phyloP scores from a whole-genome alignment of 805 yeast species.

The Ogataea kodamae region DNA sequence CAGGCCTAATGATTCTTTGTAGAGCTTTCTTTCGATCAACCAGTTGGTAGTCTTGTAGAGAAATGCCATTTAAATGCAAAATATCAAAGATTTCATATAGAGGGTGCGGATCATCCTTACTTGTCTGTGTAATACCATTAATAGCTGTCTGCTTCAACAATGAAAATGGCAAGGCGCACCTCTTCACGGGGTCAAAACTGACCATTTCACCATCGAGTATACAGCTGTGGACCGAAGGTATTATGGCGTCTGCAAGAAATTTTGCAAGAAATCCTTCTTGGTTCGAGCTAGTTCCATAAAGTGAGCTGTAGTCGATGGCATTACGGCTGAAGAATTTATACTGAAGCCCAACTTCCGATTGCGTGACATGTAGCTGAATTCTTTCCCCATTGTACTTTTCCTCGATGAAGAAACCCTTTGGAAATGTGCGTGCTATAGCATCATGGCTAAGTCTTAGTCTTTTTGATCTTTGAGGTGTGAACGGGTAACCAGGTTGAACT shows the following conservation, averaged over 20 bases:
- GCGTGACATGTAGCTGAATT: conserved; percentile 65
- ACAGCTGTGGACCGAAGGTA: conserved; percentile 30
- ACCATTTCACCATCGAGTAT: conserved; percentile 93
- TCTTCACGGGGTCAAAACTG: conserved; percentile 64
- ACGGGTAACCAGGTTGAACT: conserved; percentile 49
- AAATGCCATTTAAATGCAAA: conserved; percentile 61
- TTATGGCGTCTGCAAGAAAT: conserved; percentile 34
- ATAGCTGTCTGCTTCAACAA: conserved; percentile 68
- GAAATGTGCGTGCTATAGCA: conserved; percentile 44
- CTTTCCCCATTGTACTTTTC: conserved; percentile 96
- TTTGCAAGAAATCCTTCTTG: conserved; percentile 30
- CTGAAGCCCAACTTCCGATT: conserved; percentile 37
- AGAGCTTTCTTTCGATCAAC: conserved; percentile 54
- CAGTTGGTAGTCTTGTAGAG: conserved; percentile 54
- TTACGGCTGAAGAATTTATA: conserved; percentile 56
- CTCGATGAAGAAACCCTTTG: conserved; percentile 59
- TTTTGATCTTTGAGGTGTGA: conserved; percentile 73
- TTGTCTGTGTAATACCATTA: conserved; percentile 38
- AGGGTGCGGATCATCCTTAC: conserved; percentile 38
- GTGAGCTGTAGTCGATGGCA: conserved; percentile 66
- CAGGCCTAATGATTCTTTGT: conserved; percentile 38
- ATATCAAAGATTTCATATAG: conserved; percentile 69
- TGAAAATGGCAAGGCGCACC: conserved; percentile 72
- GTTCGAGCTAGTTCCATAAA: conserved; percentile 50
- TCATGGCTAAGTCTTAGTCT: conserved; percentile 50